Percentiles rank a stretch among this genome's conserved stretches.
Conservation (phyloP, 2,329 filamentous ascomycete genomes). For the Intubia oerlemansii region DNA sequence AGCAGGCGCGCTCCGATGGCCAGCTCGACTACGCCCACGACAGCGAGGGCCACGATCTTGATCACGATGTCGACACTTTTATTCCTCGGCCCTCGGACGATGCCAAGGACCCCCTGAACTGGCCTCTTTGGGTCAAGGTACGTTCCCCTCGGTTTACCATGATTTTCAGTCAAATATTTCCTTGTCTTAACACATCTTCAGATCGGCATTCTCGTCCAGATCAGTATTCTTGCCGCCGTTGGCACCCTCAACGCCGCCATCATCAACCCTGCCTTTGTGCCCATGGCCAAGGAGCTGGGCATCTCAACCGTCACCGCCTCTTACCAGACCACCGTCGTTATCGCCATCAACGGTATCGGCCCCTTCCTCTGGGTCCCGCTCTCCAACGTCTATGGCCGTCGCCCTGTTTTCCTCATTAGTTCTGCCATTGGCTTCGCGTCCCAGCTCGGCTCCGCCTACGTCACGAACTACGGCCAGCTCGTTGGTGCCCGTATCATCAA, state of each 20-base stretch:
- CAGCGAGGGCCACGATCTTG: no score
- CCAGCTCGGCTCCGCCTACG: constrained; percentile 4
- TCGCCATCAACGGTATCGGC: constrained; percentile 4
- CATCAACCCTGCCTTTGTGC: constrained; percentile 4
- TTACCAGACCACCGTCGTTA: constrained; percentile 5
- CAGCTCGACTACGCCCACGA: no score
- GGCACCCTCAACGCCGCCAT: constrained; percentile 7
- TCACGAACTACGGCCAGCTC: constrained; percentile 2
- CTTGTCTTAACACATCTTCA: no score
- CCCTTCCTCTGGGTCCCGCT: constrained; percentile 5
- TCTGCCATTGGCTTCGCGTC: constrained; percentile 2
- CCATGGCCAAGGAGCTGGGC: constrained; percentile 2
- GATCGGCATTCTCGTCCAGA: constrained; percentile 6
- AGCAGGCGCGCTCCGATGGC: no score
- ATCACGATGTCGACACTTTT: no score
- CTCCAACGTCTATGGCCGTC: constrained; percentile 6
- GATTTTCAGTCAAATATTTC: no score
- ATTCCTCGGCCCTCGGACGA: constrained; percentile 5
- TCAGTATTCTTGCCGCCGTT: constrained; percentile 6
- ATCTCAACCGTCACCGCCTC: constrained; percentile 2
- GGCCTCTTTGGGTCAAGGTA: constrained; percentile 7
- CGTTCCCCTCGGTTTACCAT: no score
- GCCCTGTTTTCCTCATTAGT: constrained; percentile 5
- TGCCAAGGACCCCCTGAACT: constrained; percentile 7
- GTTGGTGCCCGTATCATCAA: constrained; percentile 5